Percentiles rank a stretch among this genome's conserved stretches.
These are phyloP conservation scores for Pleurotus pulmonarius DNA, from an alignment of 768 basidiomycete species.

Conservation along the genomic window DNA sequence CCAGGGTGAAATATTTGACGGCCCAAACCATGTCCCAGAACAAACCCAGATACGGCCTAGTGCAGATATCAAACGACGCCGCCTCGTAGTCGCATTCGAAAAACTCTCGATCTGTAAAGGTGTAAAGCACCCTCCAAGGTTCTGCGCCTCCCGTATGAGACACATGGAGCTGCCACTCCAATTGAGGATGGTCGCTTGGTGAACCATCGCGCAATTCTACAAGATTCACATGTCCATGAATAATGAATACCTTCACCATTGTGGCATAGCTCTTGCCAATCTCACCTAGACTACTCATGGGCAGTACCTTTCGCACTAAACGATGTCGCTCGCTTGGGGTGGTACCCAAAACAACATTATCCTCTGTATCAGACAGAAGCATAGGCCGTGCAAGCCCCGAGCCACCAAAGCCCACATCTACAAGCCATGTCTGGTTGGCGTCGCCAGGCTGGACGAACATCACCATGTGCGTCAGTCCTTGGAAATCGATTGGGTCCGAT, in stretches of 20 bases:
- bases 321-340: constrained; percentile 19
- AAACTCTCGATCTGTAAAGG: constrained; percentile 26
- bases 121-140: constrained; percentile 21
- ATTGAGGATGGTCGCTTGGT: background rate
- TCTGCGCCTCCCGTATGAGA: background rate
- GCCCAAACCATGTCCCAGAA: constrained; percentile 23
- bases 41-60: constrained; percentile 13
- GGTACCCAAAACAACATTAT: constrained; percentile 18
- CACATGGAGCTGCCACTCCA: constrained; percentile 4
- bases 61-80: constrained; percentile 20
- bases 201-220: too few relatives aligned
- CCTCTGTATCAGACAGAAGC: constrained; percentile 19
- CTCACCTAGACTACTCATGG: constrained; percentile 17
- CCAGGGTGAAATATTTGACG: constrained; percentile 20
- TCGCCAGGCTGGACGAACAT: constrained; percentile 27
- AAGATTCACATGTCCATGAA: too few relatives aligned
- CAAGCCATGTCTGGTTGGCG: constrained; percentile 24
- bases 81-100: constrained; percentile 18
- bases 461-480: constrained; percentile 20
- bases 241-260: too few relatives aligned
- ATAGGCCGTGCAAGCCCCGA: constrained; percentile 22
- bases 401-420: constrained; percentile 28
- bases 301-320: constrained; percentile 13
- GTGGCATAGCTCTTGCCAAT: too few relatives aligned
- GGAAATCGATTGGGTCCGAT: constrained; percentile 8